These are phyloP conservation scores for Nitzschia sp. DNA, from an alignment of 108 stramenopile species.

Conservation along the genomic window DNA sequence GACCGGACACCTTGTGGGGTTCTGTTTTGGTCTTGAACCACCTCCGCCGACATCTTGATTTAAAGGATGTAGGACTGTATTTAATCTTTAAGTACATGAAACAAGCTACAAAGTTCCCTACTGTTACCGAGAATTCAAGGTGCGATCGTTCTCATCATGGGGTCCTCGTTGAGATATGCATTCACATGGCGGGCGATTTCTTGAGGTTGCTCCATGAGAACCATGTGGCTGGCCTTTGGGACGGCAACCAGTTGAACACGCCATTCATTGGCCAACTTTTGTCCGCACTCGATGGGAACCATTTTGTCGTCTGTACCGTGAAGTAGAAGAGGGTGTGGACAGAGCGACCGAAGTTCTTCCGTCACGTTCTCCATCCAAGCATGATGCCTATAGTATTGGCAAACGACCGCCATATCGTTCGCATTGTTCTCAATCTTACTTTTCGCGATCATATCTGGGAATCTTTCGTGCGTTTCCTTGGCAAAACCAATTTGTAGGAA, in stretches of 20 bases:
- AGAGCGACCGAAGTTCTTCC: background rate
- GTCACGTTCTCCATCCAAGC: conserved; percentile 3
- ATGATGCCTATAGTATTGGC: conserved; percentile 11
- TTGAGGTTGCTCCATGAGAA: conserved; percentile 14
- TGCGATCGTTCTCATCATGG: background rate
- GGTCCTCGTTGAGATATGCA: background rate
- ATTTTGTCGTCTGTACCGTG: conserved; percentile 20
- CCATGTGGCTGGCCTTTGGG: conserved; percentile 19
- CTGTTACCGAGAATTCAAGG: too few species aligned
- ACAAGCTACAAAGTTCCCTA: too few species aligned
- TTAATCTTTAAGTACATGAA: too few species aligned
- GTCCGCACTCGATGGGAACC: conserved; percentile 17
- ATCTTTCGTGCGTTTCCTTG: background rate
- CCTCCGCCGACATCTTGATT: too few species aligned
- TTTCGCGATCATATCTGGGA: conserved; percentile 10
- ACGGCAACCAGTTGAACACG: background rate
- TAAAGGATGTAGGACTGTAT: too few species aligned
- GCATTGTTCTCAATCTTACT: conserved; percentile 8
- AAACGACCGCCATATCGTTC: conserved; percentile 11
- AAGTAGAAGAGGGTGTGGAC: background rate
- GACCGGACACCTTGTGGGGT: too few species aligned
- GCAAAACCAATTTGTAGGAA: conserved; percentile 16
- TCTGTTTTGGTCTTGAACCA: too few species aligned
- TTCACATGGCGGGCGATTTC: conserved; percentile 1
- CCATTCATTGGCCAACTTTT: conserved; percentile 15